phyloP scores from a whole-genome alignment of 116 monocot species.

The Cymodocea nodosa region DNA sequence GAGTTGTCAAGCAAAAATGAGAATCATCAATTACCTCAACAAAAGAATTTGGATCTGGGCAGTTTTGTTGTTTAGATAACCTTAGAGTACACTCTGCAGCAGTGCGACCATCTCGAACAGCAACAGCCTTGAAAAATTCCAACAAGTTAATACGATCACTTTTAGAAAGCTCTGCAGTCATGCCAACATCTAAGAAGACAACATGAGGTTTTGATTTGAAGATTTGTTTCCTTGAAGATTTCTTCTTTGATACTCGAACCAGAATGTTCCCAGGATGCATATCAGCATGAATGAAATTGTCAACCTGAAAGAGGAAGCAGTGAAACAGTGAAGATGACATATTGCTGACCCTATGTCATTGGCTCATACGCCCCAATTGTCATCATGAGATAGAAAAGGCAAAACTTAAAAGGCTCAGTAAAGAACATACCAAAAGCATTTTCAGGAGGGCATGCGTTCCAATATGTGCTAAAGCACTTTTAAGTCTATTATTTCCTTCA shows the following conservation, averaged over 20 bases:
- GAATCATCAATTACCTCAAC: constrained; percentile 29
- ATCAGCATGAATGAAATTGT: constrained; percentile 96
- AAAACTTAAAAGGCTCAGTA: not conserved
- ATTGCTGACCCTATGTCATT: not conserved
- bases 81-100: constrained; percentile 75
- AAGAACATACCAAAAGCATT: constrained; percentile 76
- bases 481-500: constrained; percentile 40
- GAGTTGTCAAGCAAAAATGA: not conserved
- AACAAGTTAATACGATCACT: constrained; percentile 52
- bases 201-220: constrained; percentile 69
- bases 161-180: constrained; percentile 85
- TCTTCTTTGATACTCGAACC: constrained; percentile 42
- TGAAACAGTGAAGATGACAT: not conserved
- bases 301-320: constrained; percentile 42
- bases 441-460: constrained; percentile 90
- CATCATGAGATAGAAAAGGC: not conserved
- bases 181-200: constrained; percentile 87
- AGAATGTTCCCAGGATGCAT: constrained; percentile 98
- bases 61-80: constrained; percentile 59
- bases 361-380: not conserved
- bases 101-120: constrained; percentile 71
- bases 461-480: constrained; percentile 68
- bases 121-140: constrained; percentile 86
- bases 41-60: constrained; percentile 74
- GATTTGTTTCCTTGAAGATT: constrained; percentile 23